Evolutionary conservation across 805 yeast genomes (phyloP).

Genomic region (Starmerella cellae): DNA sequence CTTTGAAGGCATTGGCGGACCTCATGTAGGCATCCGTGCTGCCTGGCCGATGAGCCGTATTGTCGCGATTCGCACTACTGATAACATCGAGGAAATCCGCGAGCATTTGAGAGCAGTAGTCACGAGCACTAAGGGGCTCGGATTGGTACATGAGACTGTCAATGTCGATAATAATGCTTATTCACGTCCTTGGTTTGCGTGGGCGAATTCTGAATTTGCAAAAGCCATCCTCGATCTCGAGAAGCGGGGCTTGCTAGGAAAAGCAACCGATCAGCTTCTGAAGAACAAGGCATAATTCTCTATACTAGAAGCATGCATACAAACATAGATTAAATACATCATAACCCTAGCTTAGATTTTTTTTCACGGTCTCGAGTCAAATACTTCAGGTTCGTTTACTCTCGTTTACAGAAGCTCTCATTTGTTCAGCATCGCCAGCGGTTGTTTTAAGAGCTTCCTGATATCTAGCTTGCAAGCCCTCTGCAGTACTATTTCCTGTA

Average conservation of each 20-base stretch:
- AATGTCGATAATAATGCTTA: constrained; percentile 45
- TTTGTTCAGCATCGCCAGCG: constrained; percentile 13
- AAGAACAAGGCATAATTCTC: no score
- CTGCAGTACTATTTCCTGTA: neutral
- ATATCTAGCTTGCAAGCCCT: constrained; percentile 47
- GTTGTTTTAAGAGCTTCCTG: constrained; percentile 47
- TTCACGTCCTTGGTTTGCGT: constrained; percentile 84
- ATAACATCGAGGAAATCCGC: constrained; percentile 55
- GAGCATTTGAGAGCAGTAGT: constrained; percentile 38
- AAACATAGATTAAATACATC: no score
- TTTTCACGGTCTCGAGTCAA: no score
- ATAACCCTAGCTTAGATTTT: no score
- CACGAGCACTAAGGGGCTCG: constrained; percentile 56
- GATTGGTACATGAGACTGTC: constrained; percentile 74
- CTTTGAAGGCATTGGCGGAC: constrained; percentile 79
- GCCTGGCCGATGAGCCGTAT: constrained; percentile 92
- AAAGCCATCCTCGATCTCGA: constrained; percentile 72
- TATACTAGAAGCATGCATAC: no score
- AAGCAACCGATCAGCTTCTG: constrained; percentile 14
- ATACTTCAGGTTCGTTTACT: no score
- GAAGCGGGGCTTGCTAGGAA: constrained; percentile 27
- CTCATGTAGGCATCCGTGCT: constrained; percentile 65
- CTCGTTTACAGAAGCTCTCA: no score
- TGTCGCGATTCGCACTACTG: constrained; percentile 58
- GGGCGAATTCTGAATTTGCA: constrained; percentile 89